Evolutionary conservation across 371 early-diverging fungal genomes (phyloP).

Genomic region (Circinella umbellata): DNA sequence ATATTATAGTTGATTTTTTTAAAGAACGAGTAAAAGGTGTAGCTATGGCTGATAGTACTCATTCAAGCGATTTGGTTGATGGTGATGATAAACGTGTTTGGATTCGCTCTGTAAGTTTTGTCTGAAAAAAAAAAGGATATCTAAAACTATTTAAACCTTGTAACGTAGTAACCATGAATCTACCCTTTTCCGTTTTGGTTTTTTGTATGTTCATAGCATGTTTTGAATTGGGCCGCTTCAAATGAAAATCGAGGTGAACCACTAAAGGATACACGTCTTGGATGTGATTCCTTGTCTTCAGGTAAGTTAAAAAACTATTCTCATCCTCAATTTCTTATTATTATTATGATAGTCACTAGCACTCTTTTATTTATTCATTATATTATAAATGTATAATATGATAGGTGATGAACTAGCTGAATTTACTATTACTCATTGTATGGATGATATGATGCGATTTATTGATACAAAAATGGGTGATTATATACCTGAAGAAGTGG

Average conservation of each 20-base stretch:
- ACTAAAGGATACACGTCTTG: constrained; percentile 37
- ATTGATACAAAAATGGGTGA: constrained; percentile 46
- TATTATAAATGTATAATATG: not conserved
- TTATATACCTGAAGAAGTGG: constrained; percentile 22
- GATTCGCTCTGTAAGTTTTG: constrained; percentile 36
- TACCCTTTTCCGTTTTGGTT: too few species aligned
- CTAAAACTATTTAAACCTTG: too few species aligned
- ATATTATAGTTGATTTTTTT: constrained; percentile 35
- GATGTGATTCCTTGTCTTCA: constrained; percentile 42
- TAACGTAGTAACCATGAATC: too few species aligned
- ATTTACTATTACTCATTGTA: constrained; percentile 36
- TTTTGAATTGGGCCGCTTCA: constrained; percentile 37
- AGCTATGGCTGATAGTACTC: constrained; percentile 40
- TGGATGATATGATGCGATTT: constrained; percentile 39
- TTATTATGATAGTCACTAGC: too few species aligned
- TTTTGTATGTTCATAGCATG: too few species aligned
- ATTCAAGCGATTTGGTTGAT: constrained; percentile 32
- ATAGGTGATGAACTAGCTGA: constrained; percentile 43
- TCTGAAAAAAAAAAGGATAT: too few species aligned
- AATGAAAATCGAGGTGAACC: constrained; percentile 28
- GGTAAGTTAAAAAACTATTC: constrained; percentile 20
- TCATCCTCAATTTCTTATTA: too few species aligned
- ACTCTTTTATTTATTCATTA: too few species aligned
- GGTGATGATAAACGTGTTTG: constrained; percentile 35
- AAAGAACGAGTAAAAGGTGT: constrained; percentile 35